A percentile compares a stretch with the other conserved stretches of the same genome.
Conservation (phyloP, 73 alveolate genomes). For the Stentor coeruleus region DNA sequence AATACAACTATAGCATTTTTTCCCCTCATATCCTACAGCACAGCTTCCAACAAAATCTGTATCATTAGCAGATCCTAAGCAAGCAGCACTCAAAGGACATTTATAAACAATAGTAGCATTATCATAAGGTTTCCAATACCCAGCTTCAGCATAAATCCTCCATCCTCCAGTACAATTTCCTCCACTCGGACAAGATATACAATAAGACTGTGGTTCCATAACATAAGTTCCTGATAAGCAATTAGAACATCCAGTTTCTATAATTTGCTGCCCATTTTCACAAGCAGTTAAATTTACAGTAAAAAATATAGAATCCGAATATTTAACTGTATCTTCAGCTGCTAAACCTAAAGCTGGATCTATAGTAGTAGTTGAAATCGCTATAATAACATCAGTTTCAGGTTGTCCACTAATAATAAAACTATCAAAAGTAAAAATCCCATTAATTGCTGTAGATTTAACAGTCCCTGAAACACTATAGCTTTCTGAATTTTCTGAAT, state of each 20-base stretch:
- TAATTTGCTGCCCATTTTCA: background rate
- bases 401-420: background rate
- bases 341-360: background rate
- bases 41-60: background rate
- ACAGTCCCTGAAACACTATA: background rate
- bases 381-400: background rate
- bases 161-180: background rate
- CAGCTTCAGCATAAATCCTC: background rate
- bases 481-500: background rate
- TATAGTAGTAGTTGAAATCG: background rate
- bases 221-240: background rate
- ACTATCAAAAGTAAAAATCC: background rate
- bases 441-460: background rate
- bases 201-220: background rate
- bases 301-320: background rate
- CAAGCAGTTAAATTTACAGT: background rate
- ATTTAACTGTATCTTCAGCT: background rate
- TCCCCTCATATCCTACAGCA: background rate
- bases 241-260: background rate
- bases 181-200: background rate
- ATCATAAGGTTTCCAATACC: background rate
- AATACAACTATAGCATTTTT: background rate
- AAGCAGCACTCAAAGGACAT: background rate
- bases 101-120: background rate
- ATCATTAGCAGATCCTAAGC: slow-evolving; percentile 28